A percentile compares a stretch with the other conserved stretches of the same genome.
Conservation (phyloP, 805 yeast genomes). For the Ogataea polymorpha region DNA sequence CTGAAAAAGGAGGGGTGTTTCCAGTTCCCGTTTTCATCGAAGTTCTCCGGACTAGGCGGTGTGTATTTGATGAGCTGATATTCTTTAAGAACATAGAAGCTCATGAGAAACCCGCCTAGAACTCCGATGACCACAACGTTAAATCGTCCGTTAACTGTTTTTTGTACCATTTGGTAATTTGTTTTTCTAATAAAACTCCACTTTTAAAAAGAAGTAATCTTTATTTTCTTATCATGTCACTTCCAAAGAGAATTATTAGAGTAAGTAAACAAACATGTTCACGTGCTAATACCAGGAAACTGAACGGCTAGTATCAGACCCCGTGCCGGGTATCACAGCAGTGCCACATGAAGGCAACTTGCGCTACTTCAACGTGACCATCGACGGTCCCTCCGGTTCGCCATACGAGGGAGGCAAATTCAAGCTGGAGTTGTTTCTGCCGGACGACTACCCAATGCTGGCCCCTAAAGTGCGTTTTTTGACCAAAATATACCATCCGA, state of each 20-base stretch:
- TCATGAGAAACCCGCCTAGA: slow-evolving; percentile 26
- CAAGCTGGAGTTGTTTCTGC: slow-evolving; percentile 80
- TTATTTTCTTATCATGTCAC: slow-evolving; percentile 39
- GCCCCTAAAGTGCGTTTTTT: slow-evolving; percentile 94
- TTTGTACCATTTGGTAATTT: slow-evolving; percentile 10
- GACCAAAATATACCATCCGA: slow-evolving; percentile 94
- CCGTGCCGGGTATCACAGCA: slow-evolving; percentile 95
- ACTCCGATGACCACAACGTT: slow-evolving; percentile 27
- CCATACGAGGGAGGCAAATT: slow-evolving; percentile 86
- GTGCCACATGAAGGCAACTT: slow-evolving; percentile 91
- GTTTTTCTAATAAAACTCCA: slow-evolving; percentile 2
- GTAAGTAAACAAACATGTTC: slow-evolving; percentile 36
- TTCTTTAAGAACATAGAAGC: slow-evolving; percentile 31
- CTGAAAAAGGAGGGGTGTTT: slow-evolving; percentile 34
- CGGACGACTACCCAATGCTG: slow-evolving; percentile 98
- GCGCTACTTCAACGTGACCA: slow-evolving; percentile 86
- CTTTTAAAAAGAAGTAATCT: slow-evolving; percentile 1
- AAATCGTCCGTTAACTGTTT: slow-evolving; percentile 29
- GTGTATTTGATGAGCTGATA: slow-evolving; percentile 38
- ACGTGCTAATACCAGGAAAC: slow-evolving; percentile 57
- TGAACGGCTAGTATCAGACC: slow-evolving; percentile 86
- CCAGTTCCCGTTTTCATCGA: slow-evolving; percentile 38
- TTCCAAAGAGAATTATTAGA: slow-evolving; percentile 91
- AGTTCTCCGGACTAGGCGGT: slow-evolving; percentile 38
- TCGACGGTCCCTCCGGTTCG: slow-evolving; percentile 86